Evolutionary conservation across 2,329 filamentous ascomycete genomes (phyloP).

Genomic region (Gaeumannomyces sp.): DNA sequence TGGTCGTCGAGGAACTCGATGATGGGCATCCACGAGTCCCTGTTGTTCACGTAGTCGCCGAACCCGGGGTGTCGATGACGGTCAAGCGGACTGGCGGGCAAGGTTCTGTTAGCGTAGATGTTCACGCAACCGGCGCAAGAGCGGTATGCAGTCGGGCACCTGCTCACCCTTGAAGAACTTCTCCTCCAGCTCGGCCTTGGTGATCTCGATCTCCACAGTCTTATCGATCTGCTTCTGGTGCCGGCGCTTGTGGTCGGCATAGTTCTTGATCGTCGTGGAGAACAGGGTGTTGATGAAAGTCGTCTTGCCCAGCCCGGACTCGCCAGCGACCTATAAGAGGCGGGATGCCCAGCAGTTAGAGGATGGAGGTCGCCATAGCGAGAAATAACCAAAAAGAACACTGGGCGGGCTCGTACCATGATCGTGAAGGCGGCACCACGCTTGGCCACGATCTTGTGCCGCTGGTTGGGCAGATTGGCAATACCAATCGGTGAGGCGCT

Average conservation of each 20-base stretch:
- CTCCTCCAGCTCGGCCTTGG: conserved; percentile 98
- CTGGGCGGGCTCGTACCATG: conserved; percentile 62
- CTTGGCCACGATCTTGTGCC: conserved; percentile 69
- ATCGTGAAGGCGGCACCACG: conserved; percentile 98
- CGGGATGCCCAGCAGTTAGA: conserved; percentile 9
- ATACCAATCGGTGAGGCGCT: conserved; percentile 66
- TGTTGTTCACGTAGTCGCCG: conserved; percentile 99
- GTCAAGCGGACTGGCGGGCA: conserved; percentile 75
- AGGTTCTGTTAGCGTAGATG: conserved; percentile 9
- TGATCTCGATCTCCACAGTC: conserved; percentile 99
- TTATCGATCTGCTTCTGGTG: conserved; percentile 99
- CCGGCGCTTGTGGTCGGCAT: conserved; percentile 98
- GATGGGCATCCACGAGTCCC: conserved; percentile 99
- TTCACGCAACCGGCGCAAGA: neutral
- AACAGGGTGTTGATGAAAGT: conserved; percentile 99
- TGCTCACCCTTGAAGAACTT: conserved; percentile 98
- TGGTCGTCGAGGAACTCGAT: conserved; percentile 99
- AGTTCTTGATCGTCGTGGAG: conserved; percentile 99
- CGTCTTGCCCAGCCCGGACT: conserved; percentile 97
- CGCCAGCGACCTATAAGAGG: conserved; percentile 74
- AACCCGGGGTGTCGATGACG: conserved; percentile 98
- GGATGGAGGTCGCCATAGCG: conserved; percentile 18
- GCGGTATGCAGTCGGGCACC: neutral
- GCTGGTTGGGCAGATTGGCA: conserved; percentile 68
- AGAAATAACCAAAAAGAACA: conserved; percentile 9